phyloP scores from a whole-genome alignment of 805 yeast genomes.

The Lipomyces spencermartinsiae region DNA sequence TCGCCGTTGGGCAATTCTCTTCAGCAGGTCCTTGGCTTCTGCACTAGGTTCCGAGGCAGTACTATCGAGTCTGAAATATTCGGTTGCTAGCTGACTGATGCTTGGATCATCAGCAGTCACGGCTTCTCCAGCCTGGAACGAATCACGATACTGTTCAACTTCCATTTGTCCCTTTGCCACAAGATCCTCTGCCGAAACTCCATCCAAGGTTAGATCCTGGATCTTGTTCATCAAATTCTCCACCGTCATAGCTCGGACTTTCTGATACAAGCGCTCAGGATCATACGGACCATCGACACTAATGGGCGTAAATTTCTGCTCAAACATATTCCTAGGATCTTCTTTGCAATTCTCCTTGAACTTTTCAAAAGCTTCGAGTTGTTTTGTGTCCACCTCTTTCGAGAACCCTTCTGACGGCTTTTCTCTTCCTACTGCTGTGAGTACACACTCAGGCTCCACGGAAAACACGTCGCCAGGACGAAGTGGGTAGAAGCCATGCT shows the following conservation, averaged over 20 bases:
- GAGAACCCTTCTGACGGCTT: conserved; percentile 80
- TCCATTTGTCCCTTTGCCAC: conserved; percentile 35
- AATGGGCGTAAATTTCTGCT: conserved; percentile 48
- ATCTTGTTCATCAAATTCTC: conserved; percentile 6
- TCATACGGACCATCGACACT: conserved; percentile 29
- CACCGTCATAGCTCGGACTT: conserved; percentile 19
- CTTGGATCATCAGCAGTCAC: background rate
- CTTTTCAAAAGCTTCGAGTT: conserved; percentile 76
- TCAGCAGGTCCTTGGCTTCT: conserved; percentile 5
- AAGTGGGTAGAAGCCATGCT: conserved; percentile 46
- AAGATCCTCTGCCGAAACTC: conserved; percentile 13
- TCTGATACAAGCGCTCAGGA: conserved; percentile 19
- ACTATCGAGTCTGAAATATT: background rate
- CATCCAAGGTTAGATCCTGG: conserved; percentile 27
- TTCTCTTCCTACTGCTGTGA: conserved; percentile 80
- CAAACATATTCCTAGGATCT: conserved; percentile 60
- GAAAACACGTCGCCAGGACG: conserved; percentile 85
- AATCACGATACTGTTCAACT: conserved; percentile 33
- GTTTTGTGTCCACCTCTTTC: conserved; percentile 70
- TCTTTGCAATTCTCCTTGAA: conserved; percentile 65
- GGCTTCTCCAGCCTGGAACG: background rate
- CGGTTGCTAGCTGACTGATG: background rate
- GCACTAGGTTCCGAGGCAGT: background rate
- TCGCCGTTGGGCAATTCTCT: background rate
- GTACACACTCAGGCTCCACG: conserved; percentile 84